Conservation (phyloP, 2,329 filamentous ascomycete species). For the Triangularia setosa region DNA sequence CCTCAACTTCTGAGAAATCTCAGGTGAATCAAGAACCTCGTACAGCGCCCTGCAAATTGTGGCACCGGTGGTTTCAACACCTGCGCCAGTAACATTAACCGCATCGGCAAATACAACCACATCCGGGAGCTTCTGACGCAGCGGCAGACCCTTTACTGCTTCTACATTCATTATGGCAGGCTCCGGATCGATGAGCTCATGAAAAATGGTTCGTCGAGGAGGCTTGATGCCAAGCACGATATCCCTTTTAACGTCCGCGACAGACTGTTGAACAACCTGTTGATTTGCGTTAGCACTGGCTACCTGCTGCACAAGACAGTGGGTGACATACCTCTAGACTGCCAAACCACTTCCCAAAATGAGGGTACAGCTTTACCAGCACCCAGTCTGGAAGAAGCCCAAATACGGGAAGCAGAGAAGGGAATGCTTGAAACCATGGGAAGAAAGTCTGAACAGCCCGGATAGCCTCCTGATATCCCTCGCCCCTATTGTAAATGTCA, state of each 20-base stretch:
- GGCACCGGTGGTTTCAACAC: conserved; percentile 9
- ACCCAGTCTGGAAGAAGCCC: conserved; percentile 6
- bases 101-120: conserved; percentile 11
- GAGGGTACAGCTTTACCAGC: not conserved
- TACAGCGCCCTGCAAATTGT: conserved; percentile 8
- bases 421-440: conserved; percentile 9
- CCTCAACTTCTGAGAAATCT: not conserved
- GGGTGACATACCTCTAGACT: not conserved
- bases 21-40: conserved; percentile 7
- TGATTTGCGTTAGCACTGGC: not conserved
- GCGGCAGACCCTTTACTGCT: not conserved
- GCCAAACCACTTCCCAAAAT: conserved; percentile 10
- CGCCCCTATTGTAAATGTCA: conserved; percentile 7
- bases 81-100: conserved; percentile 14
- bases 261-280: conserved; percentile 2
- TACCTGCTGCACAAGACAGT: not conserved
- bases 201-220: conserved; percentile 29
- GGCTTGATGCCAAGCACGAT: conserved; percentile 11
- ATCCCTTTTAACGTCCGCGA: conserved; percentile 5
- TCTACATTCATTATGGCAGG: too few relatives aligned
- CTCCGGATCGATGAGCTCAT: conserved; percentile 26
- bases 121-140: not conserved
- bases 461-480: conserved; percentile 28
- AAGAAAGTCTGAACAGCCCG: conserved; percentile 13
- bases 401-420: conserved; percentile 6